phyloP scores from a whole-genome alignment of 148 eudicot species.

The Linanthus parryae region DNA sequence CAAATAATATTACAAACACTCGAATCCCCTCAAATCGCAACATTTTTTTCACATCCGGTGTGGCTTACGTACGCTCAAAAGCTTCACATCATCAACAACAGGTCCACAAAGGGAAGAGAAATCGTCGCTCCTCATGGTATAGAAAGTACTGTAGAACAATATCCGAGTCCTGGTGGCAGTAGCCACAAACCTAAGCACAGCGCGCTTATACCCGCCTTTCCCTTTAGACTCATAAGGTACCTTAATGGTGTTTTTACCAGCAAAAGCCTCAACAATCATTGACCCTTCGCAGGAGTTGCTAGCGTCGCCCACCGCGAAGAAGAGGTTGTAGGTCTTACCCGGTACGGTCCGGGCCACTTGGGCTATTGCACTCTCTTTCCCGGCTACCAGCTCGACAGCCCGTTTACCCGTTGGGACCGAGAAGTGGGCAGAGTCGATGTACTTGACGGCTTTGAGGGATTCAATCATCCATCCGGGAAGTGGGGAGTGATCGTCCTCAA shows the following conservation, averaged over 20 bases:
- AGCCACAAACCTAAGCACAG: conserved; percentile 61
- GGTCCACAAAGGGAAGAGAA: conserved; percentile 85
- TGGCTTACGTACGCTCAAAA: conserved; percentile 65
- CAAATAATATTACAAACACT: no score
- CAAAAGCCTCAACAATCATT: conserved; percentile 86
- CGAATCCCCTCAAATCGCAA: neutral
- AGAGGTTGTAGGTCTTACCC: conserved; percentile 47
- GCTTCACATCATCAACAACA: conserved; percentile 64
- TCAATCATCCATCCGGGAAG: conserved; percentile 91
- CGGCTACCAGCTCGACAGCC: conserved; percentile 85
- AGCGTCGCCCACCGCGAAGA: conserved; percentile 80
- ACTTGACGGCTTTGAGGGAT: conserved; percentile 85
- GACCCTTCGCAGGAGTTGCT: conserved; percentile 75
- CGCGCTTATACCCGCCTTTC: conserved; percentile 75
- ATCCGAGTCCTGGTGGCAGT: conserved; percentile 40
- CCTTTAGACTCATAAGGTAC: conserved; percentile 83
- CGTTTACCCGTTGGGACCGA: conserved; percentile 58
- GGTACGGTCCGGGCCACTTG: conserved; percentile 57
- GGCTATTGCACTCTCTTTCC: conserved; percentile 78
- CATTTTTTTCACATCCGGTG: conserved; percentile 1
- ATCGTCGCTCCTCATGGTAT: conserved; percentile 75
- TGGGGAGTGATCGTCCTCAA: conserved; percentile 82
- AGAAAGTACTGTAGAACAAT: conserved; percentile 76
- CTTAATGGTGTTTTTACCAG: conserved; percentile 48
- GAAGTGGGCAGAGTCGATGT: conserved; percentile 73